phyloP scores from a whole-genome alignment of 2,329 filamentous ascomycete species.

The Talaromyces pinophilus region DNA sequence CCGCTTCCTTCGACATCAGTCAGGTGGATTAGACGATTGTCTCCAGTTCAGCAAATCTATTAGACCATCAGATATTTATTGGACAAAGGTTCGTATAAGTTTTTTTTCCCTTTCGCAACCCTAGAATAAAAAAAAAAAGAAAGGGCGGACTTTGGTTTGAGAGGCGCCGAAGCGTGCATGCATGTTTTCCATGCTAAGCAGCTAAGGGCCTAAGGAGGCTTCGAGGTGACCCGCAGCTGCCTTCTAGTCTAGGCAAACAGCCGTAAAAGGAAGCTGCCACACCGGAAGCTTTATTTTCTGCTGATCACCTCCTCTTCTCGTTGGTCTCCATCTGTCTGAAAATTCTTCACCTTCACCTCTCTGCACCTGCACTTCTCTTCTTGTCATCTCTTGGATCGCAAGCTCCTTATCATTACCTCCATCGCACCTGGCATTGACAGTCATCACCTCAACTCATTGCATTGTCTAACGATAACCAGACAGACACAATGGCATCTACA shows the following conservation, averaged over 20 bases:
- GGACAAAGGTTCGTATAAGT: not conserved
- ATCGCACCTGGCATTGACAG: not conserved
- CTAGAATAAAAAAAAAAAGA: not conserved
- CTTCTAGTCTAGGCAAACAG: conserved; percentile 2
- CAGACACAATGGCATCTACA: not conserved
- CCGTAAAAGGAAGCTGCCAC: conserved; percentile 8
- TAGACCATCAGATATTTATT: not conserved
- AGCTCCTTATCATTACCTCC: not conserved
- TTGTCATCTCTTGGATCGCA: not conserved
- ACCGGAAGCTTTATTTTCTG: conserved; percentile 1
- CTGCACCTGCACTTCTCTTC: not conserved
- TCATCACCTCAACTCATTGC: not conserved
- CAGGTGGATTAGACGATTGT: not conserved
- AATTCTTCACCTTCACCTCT: not conserved
- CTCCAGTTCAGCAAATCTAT: not conserved
- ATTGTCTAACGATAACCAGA: conserved; percentile 1
- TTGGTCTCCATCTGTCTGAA: not conserved
- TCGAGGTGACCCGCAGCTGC: not conserved
- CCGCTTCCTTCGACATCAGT: not conserved
- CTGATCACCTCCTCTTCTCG: not conserved
- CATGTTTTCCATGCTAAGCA: not conserved
- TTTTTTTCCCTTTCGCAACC: not conserved
- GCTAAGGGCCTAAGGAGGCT: not conserved
- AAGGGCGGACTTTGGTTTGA: not conserved
- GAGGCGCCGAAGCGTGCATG: not conserved